Evolutionary conservation across 2,329 filamentous ascomycete species (phyloP).

Genomic region (Coniochaeta prunicola): DNA sequence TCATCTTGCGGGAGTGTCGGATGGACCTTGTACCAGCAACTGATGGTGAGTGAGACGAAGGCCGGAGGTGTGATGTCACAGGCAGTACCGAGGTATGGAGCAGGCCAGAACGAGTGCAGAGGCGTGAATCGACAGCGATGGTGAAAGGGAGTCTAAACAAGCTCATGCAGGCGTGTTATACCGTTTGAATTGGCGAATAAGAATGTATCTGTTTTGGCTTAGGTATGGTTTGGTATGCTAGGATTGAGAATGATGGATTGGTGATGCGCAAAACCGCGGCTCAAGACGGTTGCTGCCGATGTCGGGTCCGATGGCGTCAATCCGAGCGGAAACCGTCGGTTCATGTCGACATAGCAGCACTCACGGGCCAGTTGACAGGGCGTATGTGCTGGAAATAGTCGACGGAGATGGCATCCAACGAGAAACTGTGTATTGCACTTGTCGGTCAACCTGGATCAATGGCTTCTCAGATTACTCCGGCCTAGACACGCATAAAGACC

Average conservation of each 20-base stretch:
- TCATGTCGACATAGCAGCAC: neutral
- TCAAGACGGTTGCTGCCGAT: neutral
- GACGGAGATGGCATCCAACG: neutral
- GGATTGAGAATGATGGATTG: neutral
- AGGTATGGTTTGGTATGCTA: neutral
- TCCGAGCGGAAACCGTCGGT: slow-evolving; percentile 5
- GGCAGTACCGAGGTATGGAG: neutral
- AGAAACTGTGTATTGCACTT: too few species aligned
- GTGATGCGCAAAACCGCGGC: neutral
- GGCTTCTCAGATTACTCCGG: neutral
- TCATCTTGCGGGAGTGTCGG: slow-evolving; percentile 31
- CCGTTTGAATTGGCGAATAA: neutral
- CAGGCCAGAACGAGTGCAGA: neutral
- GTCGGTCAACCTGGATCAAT: too few species aligned
- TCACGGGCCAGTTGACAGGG: neutral
- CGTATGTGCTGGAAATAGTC: neutral
- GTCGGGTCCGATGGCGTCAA: neutral
- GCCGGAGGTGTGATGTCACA: neutral
- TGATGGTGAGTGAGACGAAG: neutral
- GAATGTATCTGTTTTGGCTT: neutral
- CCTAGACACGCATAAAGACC: neutral
- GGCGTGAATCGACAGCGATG: neutral
- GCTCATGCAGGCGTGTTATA: neutral
- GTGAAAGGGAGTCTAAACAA: neutral
- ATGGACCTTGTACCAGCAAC: neutral